Conservation (phyloP, 2,329 filamentous ascomycete genomes). For the Chrysosporium queenslandicum region DNA sequence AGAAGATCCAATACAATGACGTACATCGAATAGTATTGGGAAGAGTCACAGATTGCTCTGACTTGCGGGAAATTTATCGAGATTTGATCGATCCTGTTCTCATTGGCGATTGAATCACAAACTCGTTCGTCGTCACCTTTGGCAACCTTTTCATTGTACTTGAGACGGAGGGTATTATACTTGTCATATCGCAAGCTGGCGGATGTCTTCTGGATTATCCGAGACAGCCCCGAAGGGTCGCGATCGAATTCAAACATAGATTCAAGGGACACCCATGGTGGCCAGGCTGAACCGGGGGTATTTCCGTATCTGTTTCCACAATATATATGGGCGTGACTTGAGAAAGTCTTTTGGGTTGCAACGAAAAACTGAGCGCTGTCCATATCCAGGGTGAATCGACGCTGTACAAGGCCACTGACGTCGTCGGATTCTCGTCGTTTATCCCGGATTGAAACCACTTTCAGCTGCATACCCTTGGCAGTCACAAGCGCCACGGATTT, state of each 20-base stretch:
- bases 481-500: constrained; percentile 96
- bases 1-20: constrained; percentile 94
- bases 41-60: constrained; percentile 89
- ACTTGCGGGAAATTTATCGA: constrained; percentile 95
- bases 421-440: constrained; percentile 84
- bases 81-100: constrained; percentile 80
- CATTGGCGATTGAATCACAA: constrained; percentile 42
- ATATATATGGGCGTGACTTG: constrained; percentile 80
- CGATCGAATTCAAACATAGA: constrained; percentile 95
- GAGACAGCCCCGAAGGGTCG: constrained; percentile 94
- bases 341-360: constrained; percentile 84
- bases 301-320: constrained; percentile 89
- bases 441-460: constrained; percentile 96
- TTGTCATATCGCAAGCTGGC: constrained; percentile 93
- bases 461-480: constrained; percentile 95
- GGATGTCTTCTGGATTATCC: constrained; percentile 93
- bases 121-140: constrained; percentile 38
- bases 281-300: constrained; percentile 76
- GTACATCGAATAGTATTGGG: constrained; percentile 96
- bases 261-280: constrained; percentile 95
- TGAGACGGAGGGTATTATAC: constrained; percentile 91
- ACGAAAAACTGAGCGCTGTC: constrained; percentile 98
- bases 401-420: constrained; percentile 89
- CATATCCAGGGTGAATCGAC: constrained; percentile 88
- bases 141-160: constrained; percentile 90